phyloP scores from a whole-genome alignment of 352 stramenopile genomes.

The Peronospora belbahrii region DNA sequence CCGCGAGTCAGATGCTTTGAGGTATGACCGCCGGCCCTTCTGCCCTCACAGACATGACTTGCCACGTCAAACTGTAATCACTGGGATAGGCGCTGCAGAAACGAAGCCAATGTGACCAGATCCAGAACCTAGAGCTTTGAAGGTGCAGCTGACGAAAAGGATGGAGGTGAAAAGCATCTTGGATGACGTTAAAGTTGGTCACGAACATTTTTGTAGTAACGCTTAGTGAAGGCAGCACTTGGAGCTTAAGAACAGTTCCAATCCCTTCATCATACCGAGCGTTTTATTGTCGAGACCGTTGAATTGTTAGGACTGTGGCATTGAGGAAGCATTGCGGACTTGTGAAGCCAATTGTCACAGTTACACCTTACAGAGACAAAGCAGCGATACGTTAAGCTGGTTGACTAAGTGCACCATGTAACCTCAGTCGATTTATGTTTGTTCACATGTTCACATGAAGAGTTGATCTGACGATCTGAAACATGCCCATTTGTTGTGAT shows the following conservation, averaged over 20 bases:
- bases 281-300: too few species aligned
- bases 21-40: constrained; percentile 14
- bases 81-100: constrained; percentile 18
- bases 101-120: constrained; percentile 11
- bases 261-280: background rate
- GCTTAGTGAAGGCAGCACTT: background rate
- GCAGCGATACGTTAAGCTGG: too few species aligned
- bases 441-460: too few species aligned
- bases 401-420: too few species aligned
- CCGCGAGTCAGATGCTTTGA: constrained; percentile 16
- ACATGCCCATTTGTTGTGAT: too few species aligned
- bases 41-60: background rate
- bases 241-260: background rate
- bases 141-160: constrained; percentile 7
- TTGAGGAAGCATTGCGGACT: too few species aligned
- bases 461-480: too few species aligned
- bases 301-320: too few species aligned
- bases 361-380: too few species aligned
- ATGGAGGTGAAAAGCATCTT: constrained; percentile 9
- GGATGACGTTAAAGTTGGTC: background rate
- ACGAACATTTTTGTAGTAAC: background rate
- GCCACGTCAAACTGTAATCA: constrained; percentile 7
- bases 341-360: too few species aligned
- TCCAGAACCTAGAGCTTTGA: background rate
- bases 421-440: too few species aligned